Percentiles rank a stretch among this genome's conserved stretches.
These are phyloP conservation scores for Paramecium caudatum DNA, from an alignment of 73 alveolate genomes.

Conservation along the genomic window DNA sequence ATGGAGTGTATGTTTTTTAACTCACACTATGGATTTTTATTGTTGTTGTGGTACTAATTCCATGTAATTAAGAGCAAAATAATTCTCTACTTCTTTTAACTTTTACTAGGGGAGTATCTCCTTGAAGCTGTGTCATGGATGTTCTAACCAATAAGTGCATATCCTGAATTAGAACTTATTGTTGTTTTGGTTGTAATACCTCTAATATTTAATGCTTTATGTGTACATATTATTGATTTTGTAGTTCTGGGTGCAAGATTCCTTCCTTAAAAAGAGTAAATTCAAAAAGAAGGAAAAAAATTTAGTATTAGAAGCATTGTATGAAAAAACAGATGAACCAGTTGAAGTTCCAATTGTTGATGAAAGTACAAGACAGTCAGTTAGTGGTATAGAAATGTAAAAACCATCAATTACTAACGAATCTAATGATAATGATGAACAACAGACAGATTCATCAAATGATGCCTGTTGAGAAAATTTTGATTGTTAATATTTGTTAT, in stretches of 20 bases:
- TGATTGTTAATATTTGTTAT: too few relatives aligned
- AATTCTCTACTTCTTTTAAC: constrained; percentile 39
- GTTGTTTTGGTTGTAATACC: constrained; percentile 43
- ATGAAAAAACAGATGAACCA: constrained; percentile 42
- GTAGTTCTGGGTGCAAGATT: constrained; percentile 65
- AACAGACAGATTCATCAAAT: constrained; percentile 33
- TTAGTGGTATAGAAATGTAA: background rate
- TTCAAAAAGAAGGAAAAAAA: constrained; percentile 55
- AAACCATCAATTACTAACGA: background rate
- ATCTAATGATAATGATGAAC: background rate
- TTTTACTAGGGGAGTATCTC: constrained; percentile 41
- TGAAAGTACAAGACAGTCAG: constrained; percentile 1
- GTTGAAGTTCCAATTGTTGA: constrained; percentile 3
- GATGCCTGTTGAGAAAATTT: background rate
- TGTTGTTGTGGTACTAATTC: constrained; percentile 36
- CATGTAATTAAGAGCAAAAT: constrained; percentile 29
- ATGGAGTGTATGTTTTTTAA: constrained; percentile 62
- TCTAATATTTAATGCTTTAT: constrained; percentile 56
- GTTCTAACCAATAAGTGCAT: constrained; percentile 1
- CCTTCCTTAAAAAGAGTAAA: constrained; percentile 62
- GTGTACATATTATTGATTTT: constrained; percentile 2
- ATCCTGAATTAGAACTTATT: constrained; percentile 45
- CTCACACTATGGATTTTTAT: constrained; percentile 44
- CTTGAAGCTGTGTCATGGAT: constrained; percentile 2
- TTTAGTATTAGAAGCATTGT: constrained; percentile 39